phyloP scores from a whole-genome alignment of 2,329 filamentous ascomycete genomes.

The Cadophora gregata region DNA sequence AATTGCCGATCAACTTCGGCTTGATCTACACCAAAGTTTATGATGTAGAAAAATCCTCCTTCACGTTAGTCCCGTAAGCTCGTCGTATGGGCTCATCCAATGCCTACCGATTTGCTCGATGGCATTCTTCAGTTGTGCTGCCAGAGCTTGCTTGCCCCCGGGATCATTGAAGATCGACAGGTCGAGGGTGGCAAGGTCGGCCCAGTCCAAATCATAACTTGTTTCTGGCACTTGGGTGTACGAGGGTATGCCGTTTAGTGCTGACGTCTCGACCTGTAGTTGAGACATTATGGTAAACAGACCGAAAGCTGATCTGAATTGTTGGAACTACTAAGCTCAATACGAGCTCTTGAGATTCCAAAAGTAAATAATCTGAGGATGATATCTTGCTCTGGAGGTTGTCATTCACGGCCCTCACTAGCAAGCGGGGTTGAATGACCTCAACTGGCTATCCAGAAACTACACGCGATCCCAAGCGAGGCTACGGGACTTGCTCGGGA shows the following conservation, averaged over 20 bases:
- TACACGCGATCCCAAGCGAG: not conserved
- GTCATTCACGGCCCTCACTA: not conserved
- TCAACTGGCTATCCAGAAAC: not conserved
- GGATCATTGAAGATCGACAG: constrained; percentile 53
- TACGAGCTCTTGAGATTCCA: not conserved
- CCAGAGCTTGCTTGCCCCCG: constrained; percentile 55
- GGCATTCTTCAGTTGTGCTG: constrained; percentile 56
- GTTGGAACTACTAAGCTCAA: not conserved
- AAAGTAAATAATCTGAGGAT: not conserved
- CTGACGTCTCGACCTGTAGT: not conserved
- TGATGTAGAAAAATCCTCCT: constrained; percentile 61
- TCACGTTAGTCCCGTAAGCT: not conserved
- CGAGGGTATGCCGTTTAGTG: not conserved
- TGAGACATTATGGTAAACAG: not conserved
- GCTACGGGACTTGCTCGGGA: not conserved
- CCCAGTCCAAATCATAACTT: constrained; percentile 21
- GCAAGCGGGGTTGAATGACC: not conserved
- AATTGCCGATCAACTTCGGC: constrained; percentile 65
- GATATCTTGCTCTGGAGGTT: not conserved
- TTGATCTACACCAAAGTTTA: constrained; percentile 62
- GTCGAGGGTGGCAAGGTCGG: constrained; percentile 46
- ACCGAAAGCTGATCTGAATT: not conserved
- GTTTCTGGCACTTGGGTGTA: constrained; percentile 10
- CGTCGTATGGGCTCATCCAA: too few relatives aligned
- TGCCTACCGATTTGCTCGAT: constrained; percentile 50